Base-by-base conservation (phyloP, 1,139 yeast genomes). In the Candida albicans region DNA sequence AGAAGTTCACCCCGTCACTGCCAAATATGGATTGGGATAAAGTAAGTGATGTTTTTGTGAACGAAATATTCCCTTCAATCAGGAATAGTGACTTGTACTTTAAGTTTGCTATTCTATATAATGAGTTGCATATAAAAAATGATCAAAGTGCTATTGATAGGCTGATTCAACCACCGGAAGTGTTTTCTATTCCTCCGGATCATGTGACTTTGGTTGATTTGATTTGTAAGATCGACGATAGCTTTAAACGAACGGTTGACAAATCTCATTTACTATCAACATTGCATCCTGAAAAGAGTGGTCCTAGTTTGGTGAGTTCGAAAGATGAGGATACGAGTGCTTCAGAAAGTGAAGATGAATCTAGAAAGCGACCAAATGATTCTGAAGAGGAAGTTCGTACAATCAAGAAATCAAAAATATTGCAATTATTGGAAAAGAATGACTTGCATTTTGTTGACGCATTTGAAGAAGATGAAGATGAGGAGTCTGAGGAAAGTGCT, bases 371-470 rank as follows among this genome's bases (percentile, higher is more conserved):
- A 27, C 28, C 22, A 12, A 26, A 11, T 5, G 27, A 18, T 18
- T 8, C 39, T 35, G n/a, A 28, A 10, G 33, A 15, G 4, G 39
- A 37, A 8, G 29, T 29, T 12, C 37, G 33, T 11, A 42, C 42
- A 7, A 47, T 48, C 10, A 50, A 48, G 33, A 46, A 46, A 39
- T 38, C 53, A 2, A 49, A 47, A 15, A 47, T 45, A 9, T n/a
- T 46, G 13, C 44, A 48, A 45, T 30, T 26, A 9, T 37, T 46
- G 15, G 33, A 43, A 18, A 27, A 41, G 27, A 42, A 43, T 27
- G 30, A 44, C 25, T 42, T 47, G 29, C 38, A 39, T 18, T 47
- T 47, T 38, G 43, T 50, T n/a, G 43, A 33, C 11, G 33, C 39
- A 6, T 29, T 40, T 27, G 45, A 40, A 12, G 45, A 42, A 12